Percentiles rank a stretch among this genome's conserved stretches.
Conservation (phyloP, 2,329 filamentous ascomycete genomes). For the Endoconidiophora polonica region DNA sequence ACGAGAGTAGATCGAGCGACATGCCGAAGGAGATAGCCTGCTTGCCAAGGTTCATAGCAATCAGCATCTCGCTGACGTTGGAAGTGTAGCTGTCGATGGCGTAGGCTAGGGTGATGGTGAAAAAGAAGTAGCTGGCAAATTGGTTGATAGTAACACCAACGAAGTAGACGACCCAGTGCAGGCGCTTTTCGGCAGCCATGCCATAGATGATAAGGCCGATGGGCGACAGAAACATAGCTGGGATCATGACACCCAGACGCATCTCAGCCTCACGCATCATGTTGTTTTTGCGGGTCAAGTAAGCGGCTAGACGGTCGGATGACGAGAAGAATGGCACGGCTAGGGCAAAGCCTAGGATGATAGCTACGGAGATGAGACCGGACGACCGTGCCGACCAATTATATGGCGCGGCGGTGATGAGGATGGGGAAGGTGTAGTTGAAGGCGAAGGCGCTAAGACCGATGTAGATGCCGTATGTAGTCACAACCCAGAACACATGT, state of each 20-base stretch:
- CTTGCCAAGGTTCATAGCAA: constrained; percentile 41
- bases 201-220: constrained; percentile 28
- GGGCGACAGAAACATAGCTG: constrained; percentile 24
- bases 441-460: constrained; percentile 25
- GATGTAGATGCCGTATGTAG: constrained; percentile 26
- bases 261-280: constrained; percentile 34
- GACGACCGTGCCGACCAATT: constrained; percentile 28
- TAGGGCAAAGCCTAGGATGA: constrained; percentile 21
- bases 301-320: constrained; percentile 27
- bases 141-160: constrained; percentile 31
- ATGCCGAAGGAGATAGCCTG: constrained; percentile 38
- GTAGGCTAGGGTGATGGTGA: constrained; percentile 42
- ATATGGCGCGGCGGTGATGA: constrained; percentile 28
- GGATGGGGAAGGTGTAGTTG: constrained; percentile 32
- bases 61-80: constrained; percentile 46
- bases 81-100: constrained; percentile 41
- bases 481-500: constrained; percentile 32
- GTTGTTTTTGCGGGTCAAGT: constrained; percentile 26
- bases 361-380: constrained; percentile 24
- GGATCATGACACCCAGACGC: constrained; percentile 25
- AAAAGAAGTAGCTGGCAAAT: constrained; percentile 36
- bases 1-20: constrained; percentile 32
- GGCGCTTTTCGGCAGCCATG: constrained; percentile 21
- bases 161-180: constrained; percentile 32
- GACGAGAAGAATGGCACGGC: constrained; percentile 29